phyloP scores from a whole-genome alignment of 805 yeast genomes.

The Brettanomyces naardenensis region DNA sequence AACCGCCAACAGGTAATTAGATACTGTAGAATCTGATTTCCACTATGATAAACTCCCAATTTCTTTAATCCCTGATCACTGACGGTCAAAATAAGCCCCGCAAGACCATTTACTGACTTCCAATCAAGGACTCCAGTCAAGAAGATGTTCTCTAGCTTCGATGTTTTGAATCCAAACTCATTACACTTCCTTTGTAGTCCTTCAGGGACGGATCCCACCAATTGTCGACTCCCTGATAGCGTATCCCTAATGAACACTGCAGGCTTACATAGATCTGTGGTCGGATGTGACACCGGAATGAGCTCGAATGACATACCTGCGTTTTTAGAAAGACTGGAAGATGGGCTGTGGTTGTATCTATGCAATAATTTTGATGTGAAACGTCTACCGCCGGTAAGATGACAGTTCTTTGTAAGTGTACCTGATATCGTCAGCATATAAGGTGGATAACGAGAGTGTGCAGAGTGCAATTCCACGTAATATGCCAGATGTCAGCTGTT shows the following conservation, averaged over 20 bases:
- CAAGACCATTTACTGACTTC: slow-evolving; percentile 83
- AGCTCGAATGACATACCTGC: slow-evolving; percentile 36
- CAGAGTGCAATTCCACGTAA: too few species aligned
- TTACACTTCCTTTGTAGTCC: slow-evolving; percentile 75
- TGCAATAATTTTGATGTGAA: neutral
- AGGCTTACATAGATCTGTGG: slow-evolving; percentile 54
- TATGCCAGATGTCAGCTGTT: too few species aligned
- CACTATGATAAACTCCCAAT: slow-evolving; percentile 49
- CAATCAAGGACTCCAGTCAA: slow-evolving; percentile 74
- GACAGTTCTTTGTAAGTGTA: too few species aligned
- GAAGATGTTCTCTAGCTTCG: slow-evolving; percentile 57
- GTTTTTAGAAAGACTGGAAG: neutral
- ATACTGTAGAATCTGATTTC: slow-evolving; percentile 33
- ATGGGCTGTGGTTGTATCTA: neutral
- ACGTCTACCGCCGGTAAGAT: too few species aligned
- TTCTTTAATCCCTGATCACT: slow-evolving; percentile 67
- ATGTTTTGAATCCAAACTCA: slow-evolving; percentile 49
- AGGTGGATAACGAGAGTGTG: too few species aligned
- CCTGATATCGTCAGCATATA: too few species aligned
- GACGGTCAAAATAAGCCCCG: slow-evolving; percentile 77
- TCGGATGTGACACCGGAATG: slow-evolving; percentile 50
- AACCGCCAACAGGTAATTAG: slow-evolving; percentile 77
- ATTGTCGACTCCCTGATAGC: slow-evolving; percentile 44
- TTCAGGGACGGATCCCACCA: slow-evolving; percentile 78
- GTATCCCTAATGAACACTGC: slow-evolving; percentile 40